These are phyloP conservation scores for Ogataea nakhonphanomensis DNA, from an alignment of 805 yeast species.

Conservation along the genomic window DNA sequence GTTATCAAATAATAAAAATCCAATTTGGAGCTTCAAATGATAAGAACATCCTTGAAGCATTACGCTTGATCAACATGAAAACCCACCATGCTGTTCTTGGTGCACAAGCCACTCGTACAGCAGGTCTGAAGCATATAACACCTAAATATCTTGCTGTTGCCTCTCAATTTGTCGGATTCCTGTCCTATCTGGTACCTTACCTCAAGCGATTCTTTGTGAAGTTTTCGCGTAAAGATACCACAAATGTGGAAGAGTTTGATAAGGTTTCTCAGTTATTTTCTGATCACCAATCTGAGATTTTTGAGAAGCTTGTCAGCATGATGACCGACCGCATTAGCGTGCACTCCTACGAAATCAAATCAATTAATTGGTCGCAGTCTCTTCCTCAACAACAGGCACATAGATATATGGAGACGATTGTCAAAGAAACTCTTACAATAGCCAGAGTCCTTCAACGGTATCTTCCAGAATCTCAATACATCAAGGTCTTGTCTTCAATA, in stretches of 20 bases:
- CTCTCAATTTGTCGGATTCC: slow-evolving; percentile 56
- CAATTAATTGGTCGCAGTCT: slow-evolving; percentile 50
- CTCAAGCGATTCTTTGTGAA: slow-evolving; percentile 32
- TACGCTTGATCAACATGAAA: slow-evolving; percentile 51
- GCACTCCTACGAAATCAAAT: slow-evolving; percentile 47
- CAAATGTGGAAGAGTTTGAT: slow-evolving; percentile 37
- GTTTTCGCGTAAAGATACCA: slow-evolving; percentile 27
- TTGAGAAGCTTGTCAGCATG: slow-evolving; percentile 60
- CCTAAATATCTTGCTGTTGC: slow-evolving; percentile 69
- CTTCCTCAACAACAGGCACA: slow-evolving; percentile 47
- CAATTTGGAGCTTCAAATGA: slow-evolving; percentile 54
- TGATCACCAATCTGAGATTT: slow-evolving; percentile 63
- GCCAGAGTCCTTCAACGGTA: slow-evolving; percentile 56
- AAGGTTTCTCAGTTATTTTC: slow-evolving; percentile 39
- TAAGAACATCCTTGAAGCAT: slow-evolving; percentile 41
- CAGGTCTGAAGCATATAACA: slow-evolving; percentile 70
- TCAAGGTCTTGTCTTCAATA: slow-evolving; percentile 44
- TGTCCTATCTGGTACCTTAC: slow-evolving; percentile 39
- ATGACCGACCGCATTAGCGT: slow-evolving; percentile 61
- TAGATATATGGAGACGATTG: slow-evolving; percentile 60
- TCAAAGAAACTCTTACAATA: slow-evolving; percentile 65
- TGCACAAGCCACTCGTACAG: slow-evolving; percentile 73
- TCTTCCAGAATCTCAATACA: slow-evolving; percentile 48
- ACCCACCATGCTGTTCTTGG: slow-evolving; percentile 60
- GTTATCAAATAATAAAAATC: slow-evolving; percentile 52